A percentile compares a stretch with the other conserved stretches of the same genome.
Evolutionary conservation across 1,284 basidiomycete species (phyloP).

Genomic region (Irpex sp.): DNA sequence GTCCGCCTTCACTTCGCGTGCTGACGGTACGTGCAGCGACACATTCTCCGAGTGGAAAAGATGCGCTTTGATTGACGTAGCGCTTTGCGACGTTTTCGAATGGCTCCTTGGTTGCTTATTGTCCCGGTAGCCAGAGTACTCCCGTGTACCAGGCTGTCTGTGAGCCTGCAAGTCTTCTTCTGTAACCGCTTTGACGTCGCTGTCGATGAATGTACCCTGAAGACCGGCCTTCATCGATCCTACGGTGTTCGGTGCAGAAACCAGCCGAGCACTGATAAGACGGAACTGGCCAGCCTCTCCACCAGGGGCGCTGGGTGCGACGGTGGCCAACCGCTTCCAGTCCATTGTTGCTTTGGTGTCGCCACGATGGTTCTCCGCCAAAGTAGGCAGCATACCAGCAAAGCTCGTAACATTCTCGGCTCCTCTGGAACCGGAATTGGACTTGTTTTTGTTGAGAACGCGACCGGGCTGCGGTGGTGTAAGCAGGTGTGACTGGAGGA

Average conservation of each 20-base stretch:
- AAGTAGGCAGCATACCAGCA: conserved; percentile 25
- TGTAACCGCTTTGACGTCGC: conserved; percentile 13
- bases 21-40: background rate
- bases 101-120: background rate
- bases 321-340: conserved; percentile 13
- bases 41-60: no score
- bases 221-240: conserved; percentile 20
- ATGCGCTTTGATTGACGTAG: background rate
- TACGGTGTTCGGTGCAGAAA: conserved; percentile 28
- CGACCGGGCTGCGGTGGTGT: conserved; percentile 56
- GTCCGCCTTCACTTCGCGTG: background rate
- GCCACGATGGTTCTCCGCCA: conserved; percentile 11
- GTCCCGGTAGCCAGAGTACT: conserved; percentile 27
- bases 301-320: conserved; percentile 4
- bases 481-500: conserved; percentile 50
- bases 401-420: conserved; percentile 20
- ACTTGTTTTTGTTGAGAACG: conserved; percentile 34
- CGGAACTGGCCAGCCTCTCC: conserved; percentile 23
- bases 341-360: conserved; percentile 7
- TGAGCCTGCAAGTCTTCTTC: conserved; percentile 14
- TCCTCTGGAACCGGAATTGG: background rate
- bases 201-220: conserved; percentile 13
- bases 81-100: background rate
- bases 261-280: conserved; percentile 22
- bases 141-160: conserved; percentile 30